Percentiles rank a stretch among this genome's conserved stretches.
These are phyloP conservation scores for Sugiyamaella grinbergsii DNA, from an alignment of 1,139 yeast genomes.

Conservation along the genomic window DNA sequence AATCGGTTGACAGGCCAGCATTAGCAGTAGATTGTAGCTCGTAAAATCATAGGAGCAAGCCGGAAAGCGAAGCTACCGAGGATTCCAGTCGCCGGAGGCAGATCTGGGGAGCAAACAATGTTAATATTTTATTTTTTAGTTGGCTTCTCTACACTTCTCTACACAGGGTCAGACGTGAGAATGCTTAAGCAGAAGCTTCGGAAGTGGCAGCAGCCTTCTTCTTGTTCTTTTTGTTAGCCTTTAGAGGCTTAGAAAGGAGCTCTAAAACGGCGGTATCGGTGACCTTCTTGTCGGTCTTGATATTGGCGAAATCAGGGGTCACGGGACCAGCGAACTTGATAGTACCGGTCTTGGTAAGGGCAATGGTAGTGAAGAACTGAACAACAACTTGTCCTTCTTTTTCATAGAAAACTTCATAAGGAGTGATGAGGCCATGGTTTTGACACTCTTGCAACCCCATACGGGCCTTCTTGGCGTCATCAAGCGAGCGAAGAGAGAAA, in stretches of 20 bases:
- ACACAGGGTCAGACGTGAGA: no score
- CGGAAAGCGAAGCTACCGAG: no score
- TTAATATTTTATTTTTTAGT: no score
- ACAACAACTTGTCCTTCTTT: slow-evolving; percentile 70
- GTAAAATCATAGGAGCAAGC: no score
- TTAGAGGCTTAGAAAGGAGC: slow-evolving; percentile 59
- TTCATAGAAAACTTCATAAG: slow-evolving; percentile 71
- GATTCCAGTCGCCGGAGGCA: slow-evolving; percentile 4
- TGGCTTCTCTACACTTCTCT: no score
- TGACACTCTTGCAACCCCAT: slow-evolving; percentile 76
- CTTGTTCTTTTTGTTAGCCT: slow-evolving; percentile 56
- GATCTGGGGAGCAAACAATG: no score
- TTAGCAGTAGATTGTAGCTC: no score
- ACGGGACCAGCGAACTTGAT: slow-evolving; percentile 64
- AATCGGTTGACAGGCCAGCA: no score
- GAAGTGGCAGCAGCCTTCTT: slow-evolving; percentile 41
- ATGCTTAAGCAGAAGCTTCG: slow-evolving; percentile 9
- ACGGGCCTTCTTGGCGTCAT: slow-evolving; percentile 71
- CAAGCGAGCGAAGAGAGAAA: slow-evolving; percentile 64
- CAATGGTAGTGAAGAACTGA: slow-evolving; percentile 76
- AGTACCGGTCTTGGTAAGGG: slow-evolving; percentile 71
- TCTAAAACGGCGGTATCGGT: slow-evolving; percentile 52
- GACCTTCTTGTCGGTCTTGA: slow-evolving; percentile 61
- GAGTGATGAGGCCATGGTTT: slow-evolving; percentile 66
- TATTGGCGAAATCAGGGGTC: slow-evolving; percentile 51